Percentiles rank a stretch among this genome's conserved stretches.
Evolutionary conservation across 148 eudicot species (phyloP).

Genomic region (Rhododendron simsii): DNA sequence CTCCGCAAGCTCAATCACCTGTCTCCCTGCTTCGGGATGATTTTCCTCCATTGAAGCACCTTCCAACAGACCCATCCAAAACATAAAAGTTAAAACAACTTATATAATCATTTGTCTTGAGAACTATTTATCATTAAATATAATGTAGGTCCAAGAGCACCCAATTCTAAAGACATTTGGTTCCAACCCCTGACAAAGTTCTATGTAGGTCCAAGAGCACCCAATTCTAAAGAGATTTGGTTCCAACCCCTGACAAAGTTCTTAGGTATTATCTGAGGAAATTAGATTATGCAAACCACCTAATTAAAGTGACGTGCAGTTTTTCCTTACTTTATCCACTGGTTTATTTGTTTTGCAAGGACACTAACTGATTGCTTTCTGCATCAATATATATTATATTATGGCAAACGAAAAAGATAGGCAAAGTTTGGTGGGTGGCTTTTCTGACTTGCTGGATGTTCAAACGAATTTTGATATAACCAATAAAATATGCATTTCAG

Average conservation of each 20-base stretch:
- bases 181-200: not conserved
- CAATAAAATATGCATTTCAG: not conserved
- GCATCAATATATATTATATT: not conserved
- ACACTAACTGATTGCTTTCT: not conserved
- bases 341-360: not conserved
- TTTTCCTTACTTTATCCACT: not conserved
- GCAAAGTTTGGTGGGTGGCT: not conserved
- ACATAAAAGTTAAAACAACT: not conserved
- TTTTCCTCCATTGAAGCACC: slow-evolving; percentile 14
- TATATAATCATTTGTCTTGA: not conserved
- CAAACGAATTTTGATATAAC: not conserved
- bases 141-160: not conserved
- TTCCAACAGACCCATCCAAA: slow-evolving; percentile 10
- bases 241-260: not conserved
- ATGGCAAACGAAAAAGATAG: not conserved
- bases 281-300: not conserved
- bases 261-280: slow-evolving; percentile 4
- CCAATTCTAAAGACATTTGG: not conserved
- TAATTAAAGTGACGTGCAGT: not conserved
- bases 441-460: not conserved
- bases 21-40: slow-evolving; percentile 6
- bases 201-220: not conserved
- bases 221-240: not conserved
- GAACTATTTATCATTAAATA: not conserved
- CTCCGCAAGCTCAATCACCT: slow-evolving; percentile 5